Base-by-base conservation (phyloP, 2,329 filamentous ascomycete genomes). In the Pyricularia pennisetigena region DNA sequence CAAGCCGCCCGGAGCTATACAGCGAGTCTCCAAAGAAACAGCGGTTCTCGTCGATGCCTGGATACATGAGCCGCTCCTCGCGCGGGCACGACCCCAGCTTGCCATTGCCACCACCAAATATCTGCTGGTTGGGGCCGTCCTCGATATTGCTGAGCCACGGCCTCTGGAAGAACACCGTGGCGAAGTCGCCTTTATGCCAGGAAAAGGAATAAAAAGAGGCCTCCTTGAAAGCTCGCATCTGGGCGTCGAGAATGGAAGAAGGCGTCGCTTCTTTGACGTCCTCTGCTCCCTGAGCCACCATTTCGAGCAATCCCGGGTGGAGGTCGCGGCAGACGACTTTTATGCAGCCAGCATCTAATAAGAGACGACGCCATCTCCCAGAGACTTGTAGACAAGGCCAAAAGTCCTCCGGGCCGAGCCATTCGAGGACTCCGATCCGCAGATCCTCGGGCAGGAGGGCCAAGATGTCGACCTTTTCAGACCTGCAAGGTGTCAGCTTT, bases 371-470 rank as follows among this genome's bases (percentile, higher is more conserved):
- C 72, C 72, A 73, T 3, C 12, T 20, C 12, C 35, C 35, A 8
- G 71, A 73, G 16, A 73, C 72, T 14, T 70, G 23, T 4, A 72
- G 29, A 24, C 70, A 71, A 64, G 41, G 28, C 28, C 71, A 70
- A 16, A 73, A 24, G 35, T 73, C 71, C 3, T 49, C 64, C 6
- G 68, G 67, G 4, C 68, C 69, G 20, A 73, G 69, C 3, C 54
- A 64, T 35, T 68, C 26, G 12, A 68, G 65, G 4, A 73, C 66
- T 5, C 68, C 63, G 14, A 73, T 54, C 68, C 69, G 70, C 64
- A 73, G 69, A 68, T 73, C 72, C 3, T 66, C 30, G 12, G 72
- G 71, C 49, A 73, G 68, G 0, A 68, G 68, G 57, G 57, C 4
- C 8, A 6, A 30, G 64, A 29, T 71, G 65, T 14, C 72, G 35